These are phyloP conservation scores for Alternaria arborescens DNA, from an alignment of 2,329 filamentous ascomycete genomes.

Conservation along the genomic window DNA sequence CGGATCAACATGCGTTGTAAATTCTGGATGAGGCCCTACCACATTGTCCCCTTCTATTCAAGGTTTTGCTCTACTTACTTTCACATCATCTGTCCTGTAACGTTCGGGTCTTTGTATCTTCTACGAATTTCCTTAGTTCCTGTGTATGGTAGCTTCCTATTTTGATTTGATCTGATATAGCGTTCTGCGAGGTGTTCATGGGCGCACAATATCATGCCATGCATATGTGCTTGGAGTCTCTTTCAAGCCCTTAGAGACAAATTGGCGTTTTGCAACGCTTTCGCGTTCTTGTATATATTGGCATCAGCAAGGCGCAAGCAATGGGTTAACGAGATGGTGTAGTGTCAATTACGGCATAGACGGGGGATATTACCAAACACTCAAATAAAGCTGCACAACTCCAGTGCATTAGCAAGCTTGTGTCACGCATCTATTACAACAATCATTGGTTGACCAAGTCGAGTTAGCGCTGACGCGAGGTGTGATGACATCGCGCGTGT, in stretches of 20 bases:
- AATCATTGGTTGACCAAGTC: conserved; percentile 7
- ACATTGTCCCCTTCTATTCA: not conserved
- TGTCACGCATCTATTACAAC: not conserved
- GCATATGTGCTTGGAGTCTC: conserved; percentile 12
- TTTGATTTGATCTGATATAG: conserved; percentile 1
- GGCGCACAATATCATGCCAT: conserved; percentile 6
- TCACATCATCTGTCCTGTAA: not conserved
- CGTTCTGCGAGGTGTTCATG: conserved; percentile 17
- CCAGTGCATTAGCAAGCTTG: not conserved
- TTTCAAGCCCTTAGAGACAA: not conserved
- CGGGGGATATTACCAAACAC: not conserved
- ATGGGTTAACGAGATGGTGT: not conserved
- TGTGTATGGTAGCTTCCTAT: conserved; percentile 1
- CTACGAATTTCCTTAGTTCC: not conserved
- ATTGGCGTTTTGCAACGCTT: conserved; percentile 5
- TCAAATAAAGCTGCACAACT: not conserved
- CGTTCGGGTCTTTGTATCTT: conserved; percentile 4
- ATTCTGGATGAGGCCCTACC: not conserved
- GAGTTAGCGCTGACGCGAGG: conserved; percentile 31
- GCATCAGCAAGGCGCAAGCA: conserved; percentile 2
- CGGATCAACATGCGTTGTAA: not conserved
- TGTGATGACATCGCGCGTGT: conserved; percentile 41
- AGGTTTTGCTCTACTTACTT: not conserved
- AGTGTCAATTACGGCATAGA: not conserved
- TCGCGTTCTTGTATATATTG: not conserved